Base-by-base conservation (phyloP, 2,329 filamentous ascomycete species). In the Aspergillus ochraceus region DNA sequence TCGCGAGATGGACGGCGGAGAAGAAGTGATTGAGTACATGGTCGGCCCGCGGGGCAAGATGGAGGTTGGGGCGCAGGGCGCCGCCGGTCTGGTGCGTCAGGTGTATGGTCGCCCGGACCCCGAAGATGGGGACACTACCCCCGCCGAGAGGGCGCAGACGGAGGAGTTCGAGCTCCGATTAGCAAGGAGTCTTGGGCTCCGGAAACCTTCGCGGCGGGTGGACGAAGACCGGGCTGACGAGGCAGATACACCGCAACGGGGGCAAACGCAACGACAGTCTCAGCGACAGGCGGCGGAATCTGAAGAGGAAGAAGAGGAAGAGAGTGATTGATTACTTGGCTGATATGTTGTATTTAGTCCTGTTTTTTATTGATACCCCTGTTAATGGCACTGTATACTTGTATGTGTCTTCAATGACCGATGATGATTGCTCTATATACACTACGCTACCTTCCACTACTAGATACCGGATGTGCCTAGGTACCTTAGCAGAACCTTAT, bases 11-110 rank as follows among this genome's bases (percentile, higher is more conserved):
- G 76, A 77, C 67, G 87, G 86, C 1, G 91, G 90, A 26, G 91
- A 96, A 42, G 88, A 94, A 63, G 82, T 86, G 2, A 82, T 92
- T 8, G 92, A 91, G 52, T 99, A 91, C 84, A 85, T 90, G 58
- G 85, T 97, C 14, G 95, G 95, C 0, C 89, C 92, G 6, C 84
- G 95, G 22, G 94, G 90, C 6, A 95, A 90, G 76, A 83, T 93
- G 8, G 95, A 98, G 75, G 85, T 98, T 39, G 91, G 90, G 0
- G 81, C 88, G n/a, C 83, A 87, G 53, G 91, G 90, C 0, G 89
- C 95, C 12, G 86, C 87, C 19, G 87, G 86, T 0, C 76, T 97
- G 63, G 86, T 92, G 4, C 78, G 79, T 61, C 76, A 76, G 54
- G 83, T 88, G 1, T 86, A 83, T 70, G 86, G 71, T 75, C 58